A percentile compares a stretch with the other conserved stretches of the same genome.
phyloP scores from a whole-genome alignment of 495 filamentous ascomycete species.

The Echria macrotheca region DNA sequence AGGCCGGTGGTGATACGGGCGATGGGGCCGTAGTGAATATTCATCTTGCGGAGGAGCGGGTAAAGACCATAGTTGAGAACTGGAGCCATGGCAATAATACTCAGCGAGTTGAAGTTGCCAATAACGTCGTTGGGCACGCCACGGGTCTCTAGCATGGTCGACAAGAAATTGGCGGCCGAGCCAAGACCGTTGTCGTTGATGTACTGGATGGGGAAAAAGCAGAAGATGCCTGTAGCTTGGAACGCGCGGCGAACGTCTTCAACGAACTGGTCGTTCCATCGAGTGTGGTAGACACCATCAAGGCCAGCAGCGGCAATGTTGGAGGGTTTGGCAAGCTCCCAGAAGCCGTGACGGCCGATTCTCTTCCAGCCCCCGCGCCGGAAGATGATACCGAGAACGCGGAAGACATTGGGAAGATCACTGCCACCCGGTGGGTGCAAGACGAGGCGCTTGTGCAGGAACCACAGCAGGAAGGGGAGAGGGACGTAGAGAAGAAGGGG shows the following conservation, averaged over 20 bases:
- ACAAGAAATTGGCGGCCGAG: slow-evolving; percentile 44
- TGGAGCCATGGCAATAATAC: slow-evolving; percentile 65
- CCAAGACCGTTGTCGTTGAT: slow-evolving; percentile 53
- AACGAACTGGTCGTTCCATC: slow-evolving; percentile 53
- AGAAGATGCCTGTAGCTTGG: slow-evolving; percentile 53
- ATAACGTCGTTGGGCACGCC: slow-evolving; percentile 75
- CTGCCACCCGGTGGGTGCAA: slow-evolving; percentile 48
- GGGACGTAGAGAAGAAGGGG: slow-evolving; percentile 57
- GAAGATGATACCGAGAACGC: slow-evolving; percentile 48
- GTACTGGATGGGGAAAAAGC: slow-evolving; percentile 68
- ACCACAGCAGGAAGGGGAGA: slow-evolving; percentile 48
- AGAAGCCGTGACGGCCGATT: slow-evolving; percentile 54
- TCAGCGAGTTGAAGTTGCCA: slow-evolving; percentile 68
- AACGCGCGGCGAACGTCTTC: slow-evolving; percentile 53
- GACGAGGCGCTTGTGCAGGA: slow-evolving; percentile 47
- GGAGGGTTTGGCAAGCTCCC: slow-evolving; percentile 60
- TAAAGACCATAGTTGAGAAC: slow-evolving; percentile 60
- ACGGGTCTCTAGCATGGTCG: slow-evolving; percentile 57
- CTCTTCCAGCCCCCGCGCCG: slow-evolving; percentile 49
- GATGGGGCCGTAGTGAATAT: slow-evolving; percentile 64
- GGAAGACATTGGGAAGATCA: slow-evolving; percentile 51
- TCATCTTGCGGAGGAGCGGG: slow-evolving; percentile 57
- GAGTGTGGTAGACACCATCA: slow-evolving; percentile 23
- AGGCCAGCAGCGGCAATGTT: slow-evolving; percentile 47
- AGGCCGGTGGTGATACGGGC: slow-evolving; percentile 72